These are phyloP conservation scores for Aurantiochytrium sp. DNA, from an alignment of 108 stramenopile species.

Conservation along the genomic window DNA sequence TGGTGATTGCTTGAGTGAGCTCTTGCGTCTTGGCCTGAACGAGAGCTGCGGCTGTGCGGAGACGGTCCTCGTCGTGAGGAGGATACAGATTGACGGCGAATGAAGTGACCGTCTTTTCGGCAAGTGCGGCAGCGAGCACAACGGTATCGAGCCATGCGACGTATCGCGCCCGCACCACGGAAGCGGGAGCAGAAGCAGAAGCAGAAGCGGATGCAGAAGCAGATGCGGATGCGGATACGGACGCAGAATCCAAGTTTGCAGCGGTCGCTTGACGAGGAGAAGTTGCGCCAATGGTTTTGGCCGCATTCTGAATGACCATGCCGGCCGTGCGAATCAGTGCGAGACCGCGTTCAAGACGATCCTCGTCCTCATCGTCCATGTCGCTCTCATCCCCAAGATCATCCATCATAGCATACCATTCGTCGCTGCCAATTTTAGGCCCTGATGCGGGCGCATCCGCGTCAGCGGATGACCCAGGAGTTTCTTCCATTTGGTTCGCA, in stretches of 20 bases:
- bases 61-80: not conserved
- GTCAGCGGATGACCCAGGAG: no score
- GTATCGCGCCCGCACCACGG: not conserved
- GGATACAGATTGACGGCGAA: not conserved
- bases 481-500: no score
- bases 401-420: slow-evolving; percentile 8
- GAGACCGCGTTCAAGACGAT: not conserved
- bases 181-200: no score
- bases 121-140: no score
- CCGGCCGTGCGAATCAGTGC: not conserved
- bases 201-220: no score
- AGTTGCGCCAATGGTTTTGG: not conserved
- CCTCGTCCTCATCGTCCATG: not conserved
- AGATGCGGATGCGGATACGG: no score
- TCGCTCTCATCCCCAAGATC: not conserved
- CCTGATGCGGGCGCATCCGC: no score
- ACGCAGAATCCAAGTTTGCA: not conserved
- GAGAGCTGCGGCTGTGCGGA: not conserved
- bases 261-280: not conserved
- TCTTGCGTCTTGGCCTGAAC: not conserved
- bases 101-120: not conserved
- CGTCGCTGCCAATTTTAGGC: not conserved
- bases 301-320: not conserved
- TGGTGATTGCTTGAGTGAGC: not conserved
- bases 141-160: not conserved